Conservation (phyloP, 805 yeast species). For the Wickerhamomyces tratensis region DNA sequence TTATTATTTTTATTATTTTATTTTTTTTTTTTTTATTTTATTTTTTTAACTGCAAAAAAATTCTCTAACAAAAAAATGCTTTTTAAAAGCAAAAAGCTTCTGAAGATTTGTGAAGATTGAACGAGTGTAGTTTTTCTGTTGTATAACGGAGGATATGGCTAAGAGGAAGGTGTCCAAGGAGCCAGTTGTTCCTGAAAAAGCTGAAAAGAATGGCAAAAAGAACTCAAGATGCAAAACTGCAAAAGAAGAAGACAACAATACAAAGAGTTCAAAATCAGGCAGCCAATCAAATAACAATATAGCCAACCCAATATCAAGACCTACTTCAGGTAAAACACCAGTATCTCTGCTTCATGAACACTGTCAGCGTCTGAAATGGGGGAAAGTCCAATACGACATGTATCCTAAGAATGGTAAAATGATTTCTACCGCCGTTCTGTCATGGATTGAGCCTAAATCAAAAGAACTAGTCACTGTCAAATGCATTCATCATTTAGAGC, state of each 20-base stretch:
- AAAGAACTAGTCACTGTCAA: slow-evolving; percentile 50
- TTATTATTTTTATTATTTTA: too few relatives aligned
- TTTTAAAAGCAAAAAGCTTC: too few relatives aligned
- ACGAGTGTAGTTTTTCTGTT: too few relatives aligned
- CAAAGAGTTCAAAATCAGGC: slow-evolving; percentile 6
- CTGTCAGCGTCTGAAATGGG: slow-evolving; percentile 87
- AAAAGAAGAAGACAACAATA: slow-evolving; percentile 3
- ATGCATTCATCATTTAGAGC: slow-evolving; percentile 40
- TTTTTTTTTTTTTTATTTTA: too few relatives aligned
- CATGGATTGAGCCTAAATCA: slow-evolving; percentile 76
- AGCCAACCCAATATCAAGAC: slow-evolving; percentile 10
- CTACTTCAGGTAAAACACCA: slow-evolving; percentile 68
- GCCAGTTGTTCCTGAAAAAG: too few relatives aligned
- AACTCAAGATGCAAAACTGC: neutral
- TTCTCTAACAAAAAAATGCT: too few relatives aligned
- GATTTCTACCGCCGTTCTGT: slow-evolving; percentile 52
- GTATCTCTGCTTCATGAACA: slow-evolving; percentile 78
- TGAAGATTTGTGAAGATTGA: too few relatives aligned
- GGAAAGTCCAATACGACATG: slow-evolving; percentile 73
- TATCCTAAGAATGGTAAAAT: slow-evolving; percentile 44
- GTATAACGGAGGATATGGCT: too few relatives aligned
- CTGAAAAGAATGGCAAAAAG: too few relatives aligned
- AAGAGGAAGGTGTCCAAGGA: too few relatives aligned
- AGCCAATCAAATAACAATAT: neutral
- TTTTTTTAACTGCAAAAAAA: too few relatives aligned